A percentile compares a stretch with the other conserved stretches of the same genome.
phyloP scores from a whole-genome alignment of 306 rosid species.

The Dryas octopetala region DNA sequence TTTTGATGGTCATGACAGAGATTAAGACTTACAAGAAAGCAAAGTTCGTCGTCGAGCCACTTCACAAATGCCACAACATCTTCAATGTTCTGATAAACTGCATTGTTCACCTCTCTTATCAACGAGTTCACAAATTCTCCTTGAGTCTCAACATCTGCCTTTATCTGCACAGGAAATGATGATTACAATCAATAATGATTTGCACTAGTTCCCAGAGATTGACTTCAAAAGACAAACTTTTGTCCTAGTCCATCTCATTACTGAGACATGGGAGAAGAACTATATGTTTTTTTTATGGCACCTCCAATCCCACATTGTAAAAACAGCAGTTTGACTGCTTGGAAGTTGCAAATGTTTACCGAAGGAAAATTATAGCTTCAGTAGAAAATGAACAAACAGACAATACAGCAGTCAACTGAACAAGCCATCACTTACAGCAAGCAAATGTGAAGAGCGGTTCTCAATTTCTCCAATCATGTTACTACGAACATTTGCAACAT shows the following conservation, averaged over 20 bases:
- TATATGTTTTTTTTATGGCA: too few relatives aligned
- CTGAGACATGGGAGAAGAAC: not conserved
- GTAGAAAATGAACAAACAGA: not conserved
- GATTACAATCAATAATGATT: constrained; percentile 14
- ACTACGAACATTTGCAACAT: constrained; percentile 88
- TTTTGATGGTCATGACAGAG: not conserved
- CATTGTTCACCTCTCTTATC: constrained; percentile 86
- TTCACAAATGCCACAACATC: constrained; percentile 94
- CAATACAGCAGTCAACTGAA: constrained; percentile 5
- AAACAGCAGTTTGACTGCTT: not conserved
- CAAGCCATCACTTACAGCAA: constrained; percentile 67
- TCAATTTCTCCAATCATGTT: constrained; percentile 99
- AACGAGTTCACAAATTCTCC: constrained; percentile 95
- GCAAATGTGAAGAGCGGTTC: constrained; percentile 94
- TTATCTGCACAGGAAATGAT: constrained; percentile 58
- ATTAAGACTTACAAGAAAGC: constrained; percentile 81
- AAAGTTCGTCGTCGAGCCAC: constrained; percentile 98
- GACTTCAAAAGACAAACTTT: not conserved
- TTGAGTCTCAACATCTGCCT: constrained; percentile 94
- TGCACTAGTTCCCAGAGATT: not conserved
- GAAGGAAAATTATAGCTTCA: not conserved
- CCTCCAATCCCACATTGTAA: too few relatives aligned
- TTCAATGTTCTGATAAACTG: constrained; percentile 78
- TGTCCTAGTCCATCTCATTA: not conserved
- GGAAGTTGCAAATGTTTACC: not conserved